Evolutionary conservation across 179 eudicot genomes (phyloP), one percentile per base, ranked within the genome.

Genomic region (Actinidia polygama): DNA sequence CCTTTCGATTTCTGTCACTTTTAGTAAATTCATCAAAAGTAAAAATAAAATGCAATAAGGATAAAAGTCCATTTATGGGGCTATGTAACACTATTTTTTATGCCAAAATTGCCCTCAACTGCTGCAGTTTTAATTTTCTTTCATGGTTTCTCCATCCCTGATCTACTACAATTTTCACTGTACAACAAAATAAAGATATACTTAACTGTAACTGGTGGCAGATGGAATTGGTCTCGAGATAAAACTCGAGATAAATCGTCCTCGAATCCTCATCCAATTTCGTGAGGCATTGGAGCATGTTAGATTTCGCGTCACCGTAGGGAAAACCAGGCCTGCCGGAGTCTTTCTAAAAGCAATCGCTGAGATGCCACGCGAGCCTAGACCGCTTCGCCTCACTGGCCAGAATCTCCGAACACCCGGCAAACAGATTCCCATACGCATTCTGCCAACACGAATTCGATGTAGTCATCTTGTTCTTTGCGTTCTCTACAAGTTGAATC

Each of bases 191-290:
- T n/a, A 10, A 30, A 66, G 30, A 7, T 46, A 21, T n/a, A 63
- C 73, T 82, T 36, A 81, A 93, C 98, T 94, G 98, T 82, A 94
- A 87, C 47, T 94, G 95, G 84, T 94, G 93, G 80, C 98, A 94
- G 36, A 93, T 88, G 53, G 93, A 80, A 16, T 91, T 92, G 18
- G 92, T 91, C 71, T 92, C 87, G 3, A 94, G 91, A 79, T 83
- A 92, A 53, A 90, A 94, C 59, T 90, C 94, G 23, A 93, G 91
- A 87, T 84, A 93, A 57, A 87, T 81, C 61, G 81, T 88, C 24
- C 85, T 90, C 4, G 88, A 90, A 84, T 90, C 85, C 57, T 86
- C 85, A 72, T 84, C 89, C 85, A 93, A 58, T 55, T 84, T 84
- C 55, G 84, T 64, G 14, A 88, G 75, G 81, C 98, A 94, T 58